Evolutionary conservation across 441 rosid species (phyloP).

Genomic region (Raphanus hybrid): DNA sequence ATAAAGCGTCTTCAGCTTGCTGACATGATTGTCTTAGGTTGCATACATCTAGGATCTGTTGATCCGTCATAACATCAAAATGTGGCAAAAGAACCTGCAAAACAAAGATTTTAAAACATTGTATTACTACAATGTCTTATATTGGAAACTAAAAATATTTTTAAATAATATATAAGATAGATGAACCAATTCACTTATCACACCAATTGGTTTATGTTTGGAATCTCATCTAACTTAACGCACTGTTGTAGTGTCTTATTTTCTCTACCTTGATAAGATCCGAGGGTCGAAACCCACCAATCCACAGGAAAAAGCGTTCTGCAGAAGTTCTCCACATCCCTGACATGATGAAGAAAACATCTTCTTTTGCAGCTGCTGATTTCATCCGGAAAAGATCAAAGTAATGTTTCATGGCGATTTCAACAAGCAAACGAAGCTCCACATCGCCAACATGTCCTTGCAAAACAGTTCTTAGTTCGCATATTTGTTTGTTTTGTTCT

Average conservation of each 20-base stretch:
- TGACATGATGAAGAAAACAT: slow-evolving; percentile 68
- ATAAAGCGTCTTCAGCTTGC: slow-evolving; percentile 96
- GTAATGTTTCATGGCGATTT: slow-evolving; percentile 62
- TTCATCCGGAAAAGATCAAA: slow-evolving; percentile 68
- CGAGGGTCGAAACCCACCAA: slow-evolving; percentile 76
- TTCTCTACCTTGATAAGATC: slow-evolving; percentile 71
- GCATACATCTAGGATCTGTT: slow-evolving; percentile 60
- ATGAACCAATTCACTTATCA: not conserved
- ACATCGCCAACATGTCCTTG: slow-evolving; percentile 53
- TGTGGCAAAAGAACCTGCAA: slow-evolving; percentile 79
- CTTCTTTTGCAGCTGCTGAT: slow-evolving; percentile 62
- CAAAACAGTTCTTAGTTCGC: slow-evolving; percentile 60
- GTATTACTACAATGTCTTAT: not conserved
- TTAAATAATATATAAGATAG: not conserved
- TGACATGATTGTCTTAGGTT: slow-evolving; percentile 77
- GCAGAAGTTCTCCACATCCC: slow-evolving; percentile 73
- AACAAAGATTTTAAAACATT: not conserved
- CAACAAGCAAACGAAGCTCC: slow-evolving; percentile 64
- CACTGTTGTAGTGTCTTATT: not conserved
- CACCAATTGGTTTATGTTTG: not conserved
- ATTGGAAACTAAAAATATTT: too few relatives aligned
- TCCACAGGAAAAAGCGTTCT: slow-evolving; percentile 72
- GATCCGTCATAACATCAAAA: slow-evolving; percentile 72
- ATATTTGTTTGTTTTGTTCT: slow-evolving; percentile 60
- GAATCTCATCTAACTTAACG: not conserved